phyloP scores from a whole-genome alignment of 2,329 filamentous ascomycete genomes.

The Alternaria brassicae region DNA sequence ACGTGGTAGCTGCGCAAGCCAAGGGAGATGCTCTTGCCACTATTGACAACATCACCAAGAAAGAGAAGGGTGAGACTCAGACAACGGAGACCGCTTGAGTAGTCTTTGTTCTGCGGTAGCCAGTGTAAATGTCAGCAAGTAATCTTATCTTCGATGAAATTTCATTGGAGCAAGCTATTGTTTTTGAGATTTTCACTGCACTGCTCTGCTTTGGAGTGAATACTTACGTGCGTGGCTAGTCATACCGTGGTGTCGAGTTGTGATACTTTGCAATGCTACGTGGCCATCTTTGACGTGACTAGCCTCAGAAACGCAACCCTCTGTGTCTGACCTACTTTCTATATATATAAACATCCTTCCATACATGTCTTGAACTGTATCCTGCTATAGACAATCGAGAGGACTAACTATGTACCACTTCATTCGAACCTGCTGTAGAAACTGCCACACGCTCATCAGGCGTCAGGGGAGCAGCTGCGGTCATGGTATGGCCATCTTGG shows the following conservation, averaged over 20 bases:
- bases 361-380: neutral
- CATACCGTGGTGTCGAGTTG: neutral
- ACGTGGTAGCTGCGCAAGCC: slow-evolving; percentile 30
- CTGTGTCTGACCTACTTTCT: neutral
- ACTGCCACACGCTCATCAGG: neutral
- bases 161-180: neutral
- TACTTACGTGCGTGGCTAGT: neutral
- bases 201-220: neutral
- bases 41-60: slow-evolving; percentile 28
- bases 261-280: too few relatives aligned
- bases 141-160: neutral
- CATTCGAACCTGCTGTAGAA: neutral
- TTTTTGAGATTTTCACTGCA: neutral
- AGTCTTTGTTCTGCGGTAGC: accelerated
- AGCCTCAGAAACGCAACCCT: neutral
- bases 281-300: neutral
- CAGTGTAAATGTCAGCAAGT: neutral
- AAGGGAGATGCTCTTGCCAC: slow-evolving; percentile 35
- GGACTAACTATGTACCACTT: neutral
- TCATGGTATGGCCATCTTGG: neutral
- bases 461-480: neutral
- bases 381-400: neutral
- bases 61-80: slow-evolving; percentile 22
- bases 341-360: neutral
- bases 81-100: slow-evolving; percentile 12